phyloP scores from a whole-genome alignment of 768 basidiomycete genomes.

The Agaricus bisporus region DNA sequence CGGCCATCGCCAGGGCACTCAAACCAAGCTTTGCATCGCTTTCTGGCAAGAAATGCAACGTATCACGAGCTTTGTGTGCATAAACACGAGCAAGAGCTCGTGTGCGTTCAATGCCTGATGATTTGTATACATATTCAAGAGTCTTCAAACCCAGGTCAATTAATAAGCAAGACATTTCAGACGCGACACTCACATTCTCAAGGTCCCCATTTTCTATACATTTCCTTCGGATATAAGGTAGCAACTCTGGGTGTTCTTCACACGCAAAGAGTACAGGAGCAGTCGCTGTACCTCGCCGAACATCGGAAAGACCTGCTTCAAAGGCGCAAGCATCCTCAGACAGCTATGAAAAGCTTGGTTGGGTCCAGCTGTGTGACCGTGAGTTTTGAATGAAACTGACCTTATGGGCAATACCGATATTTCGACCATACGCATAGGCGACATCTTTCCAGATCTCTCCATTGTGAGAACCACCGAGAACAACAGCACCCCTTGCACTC shows the following conservation, averaged over 20 bases:
- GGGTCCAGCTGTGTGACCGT: neutral
- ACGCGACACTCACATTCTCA: slow-evolving; percentile 50
- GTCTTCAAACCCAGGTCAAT: slow-evolving; percentile 38
- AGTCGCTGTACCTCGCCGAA: slow-evolving; percentile 45
- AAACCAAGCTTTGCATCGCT: slow-evolving; percentile 78
- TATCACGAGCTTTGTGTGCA: slow-evolving; percentile 69
- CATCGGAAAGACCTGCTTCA: slow-evolving; percentile 32
- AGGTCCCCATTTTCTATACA: slow-evolving; percentile 77
- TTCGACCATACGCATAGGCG: slow-evolving; percentile 87
- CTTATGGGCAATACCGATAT: slow-evolving; percentile 78
- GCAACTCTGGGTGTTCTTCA: slow-evolving; percentile 75
- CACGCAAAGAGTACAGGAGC: slow-evolving; percentile 84
- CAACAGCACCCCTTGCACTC: slow-evolving; percentile 73
- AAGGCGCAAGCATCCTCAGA: slow-evolving; percentile 75
- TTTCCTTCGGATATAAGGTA: slow-evolving; percentile 71
- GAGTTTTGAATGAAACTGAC: slow-evolving; percentile 16
- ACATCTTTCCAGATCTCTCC: slow-evolving; percentile 84
- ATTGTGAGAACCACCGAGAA: slow-evolving; percentile 76
- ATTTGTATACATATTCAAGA: slow-evolving; percentile 55
- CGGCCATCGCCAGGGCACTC: slow-evolving; percentile 60
- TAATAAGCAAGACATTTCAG: neutral
- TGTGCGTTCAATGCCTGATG: slow-evolving; percentile 76
- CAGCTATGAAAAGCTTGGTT: neutral
- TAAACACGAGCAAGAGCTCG: slow-evolving; percentile 69
- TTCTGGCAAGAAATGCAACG: slow-evolving; percentile 66